Conservation (phyloP, 1,284 basidiomycete species). For the Ustilago tritici region DNA sequence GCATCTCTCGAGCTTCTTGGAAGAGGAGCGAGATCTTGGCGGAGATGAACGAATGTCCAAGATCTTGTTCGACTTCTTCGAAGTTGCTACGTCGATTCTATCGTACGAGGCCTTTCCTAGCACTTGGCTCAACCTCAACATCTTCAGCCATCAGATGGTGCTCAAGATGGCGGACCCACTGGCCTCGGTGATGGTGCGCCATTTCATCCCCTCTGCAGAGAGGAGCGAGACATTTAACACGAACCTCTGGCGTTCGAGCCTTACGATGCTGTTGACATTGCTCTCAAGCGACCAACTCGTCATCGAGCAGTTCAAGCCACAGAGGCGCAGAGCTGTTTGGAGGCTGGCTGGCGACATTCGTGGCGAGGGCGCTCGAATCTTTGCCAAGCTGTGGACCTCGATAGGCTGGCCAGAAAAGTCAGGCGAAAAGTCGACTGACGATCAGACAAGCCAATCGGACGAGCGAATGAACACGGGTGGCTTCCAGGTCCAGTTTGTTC, state of each 20-base stretch:
- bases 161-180: slow-evolving; percentile 89
- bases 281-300: slow-evolving; percentile 89
- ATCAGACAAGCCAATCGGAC: slow-evolving; percentile 26
- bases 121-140: slow-evolving; percentile 91
- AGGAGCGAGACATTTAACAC: slow-evolving; percentile 79
- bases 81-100: slow-evolving; percentile 83
- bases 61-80: slow-evolving; percentile 83
- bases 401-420: slow-evolving; percentile 71
- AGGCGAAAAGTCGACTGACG: slow-evolving; percentile 19
- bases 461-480: slow-evolving; percentile 63
- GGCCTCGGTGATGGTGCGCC: slow-evolving; percentile 79
- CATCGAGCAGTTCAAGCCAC: slow-evolving; percentile 90
- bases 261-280: slow-evolving; percentile 84
- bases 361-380: slow-evolving; percentile 87
- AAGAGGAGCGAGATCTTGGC: slow-evolving; percentile 63
- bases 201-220: slow-evolving; percentile 80
- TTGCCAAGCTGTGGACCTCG: slow-evolving; percentile 87
- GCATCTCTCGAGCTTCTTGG: slow-evolving; percentile 82
- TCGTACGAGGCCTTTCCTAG: slow-evolving; percentile 88
- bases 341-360: slow-evolving; percentile 92
- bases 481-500: slow-evolving; percentile 71
- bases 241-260: slow-evolving; percentile 82
- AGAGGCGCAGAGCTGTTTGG: slow-evolving; percentile 96
- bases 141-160: slow-evolving; percentile 87
- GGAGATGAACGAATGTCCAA: slow-evolving; percentile 73